Conservation (phyloP, 23 red algal genomes). For the Gracilaria gracilis region DNA sequence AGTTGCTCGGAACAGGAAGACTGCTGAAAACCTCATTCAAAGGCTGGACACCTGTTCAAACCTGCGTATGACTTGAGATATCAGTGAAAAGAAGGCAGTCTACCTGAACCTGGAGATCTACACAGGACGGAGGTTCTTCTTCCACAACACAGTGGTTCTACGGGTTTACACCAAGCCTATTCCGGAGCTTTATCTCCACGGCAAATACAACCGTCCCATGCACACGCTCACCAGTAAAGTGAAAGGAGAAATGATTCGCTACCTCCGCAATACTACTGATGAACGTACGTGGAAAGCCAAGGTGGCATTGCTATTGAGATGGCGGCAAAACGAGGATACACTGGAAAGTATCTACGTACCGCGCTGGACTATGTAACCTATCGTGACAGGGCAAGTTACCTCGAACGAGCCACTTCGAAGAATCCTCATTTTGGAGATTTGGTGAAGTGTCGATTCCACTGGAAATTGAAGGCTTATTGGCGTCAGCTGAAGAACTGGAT, state of each 20-base stretch:
- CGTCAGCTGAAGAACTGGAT: background rate
- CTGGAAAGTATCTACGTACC: background rate
- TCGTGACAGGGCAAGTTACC: too few relatives aligned
- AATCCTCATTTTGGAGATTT: too few relatives aligned
- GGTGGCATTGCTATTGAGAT: background rate
- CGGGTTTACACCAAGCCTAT: constrained; percentile 15
- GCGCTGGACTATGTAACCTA: background rate
- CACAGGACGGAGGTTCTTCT: constrained; percentile 6
- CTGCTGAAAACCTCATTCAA: constrained; percentile 1
- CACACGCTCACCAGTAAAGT: constrained; percentile 5
- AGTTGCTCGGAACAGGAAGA: background rate
- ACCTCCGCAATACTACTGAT: constrained; percentile 17
- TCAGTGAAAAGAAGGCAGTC: constrained; percentile 24
- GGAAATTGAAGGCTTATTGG: too few relatives aligned
- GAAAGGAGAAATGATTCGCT: constrained; percentile 22
- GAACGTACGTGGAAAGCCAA: constrained; percentile 12
- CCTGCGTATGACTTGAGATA: background rate
- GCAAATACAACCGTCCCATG: constrained; percentile 11
- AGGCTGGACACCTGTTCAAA: background rate
- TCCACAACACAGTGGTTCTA: background rate
- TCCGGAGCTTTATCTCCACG: background rate
- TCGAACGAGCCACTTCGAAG: too few relatives aligned
- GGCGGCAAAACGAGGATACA: constrained; percentile 23
- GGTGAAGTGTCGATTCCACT: too few relatives aligned
- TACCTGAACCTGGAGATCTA: constrained; percentile 19